A percentile compares a stretch with the other conserved stretches of the same genome.
Evolutionary conservation across 1,284 basidiomycete species (phyloP).

Genomic region (Pulchroboletus neoregius): DNA sequence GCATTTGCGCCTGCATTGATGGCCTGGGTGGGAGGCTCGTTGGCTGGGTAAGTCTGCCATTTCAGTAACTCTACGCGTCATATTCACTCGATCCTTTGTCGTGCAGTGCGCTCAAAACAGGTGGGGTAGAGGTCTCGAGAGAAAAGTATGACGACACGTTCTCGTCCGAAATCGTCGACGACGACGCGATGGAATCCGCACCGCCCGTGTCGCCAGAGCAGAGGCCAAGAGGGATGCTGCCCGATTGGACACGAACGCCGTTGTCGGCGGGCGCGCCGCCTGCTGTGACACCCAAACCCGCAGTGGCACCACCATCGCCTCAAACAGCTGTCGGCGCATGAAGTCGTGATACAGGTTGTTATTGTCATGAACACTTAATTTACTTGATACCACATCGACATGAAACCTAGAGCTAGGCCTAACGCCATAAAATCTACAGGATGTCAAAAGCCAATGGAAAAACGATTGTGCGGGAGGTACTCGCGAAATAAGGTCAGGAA

Average conservation of each 20-base stretch:
- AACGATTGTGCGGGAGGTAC: neutral
- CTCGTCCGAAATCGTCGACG: slow-evolving; percentile 38
- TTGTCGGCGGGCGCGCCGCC: slow-evolving; percentile 60
- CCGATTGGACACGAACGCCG: slow-evolving; percentile 75
- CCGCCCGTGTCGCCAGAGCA: slow-evolving; percentile 37
- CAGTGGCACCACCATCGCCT: slow-evolving; percentile 18
- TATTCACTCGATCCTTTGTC: neutral
- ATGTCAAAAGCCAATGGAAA: neutral
- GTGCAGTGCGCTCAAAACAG: slow-evolving; percentile 71
- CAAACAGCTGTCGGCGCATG: slow-evolving; percentile 33
- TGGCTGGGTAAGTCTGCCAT: slow-evolving; percentile 69
- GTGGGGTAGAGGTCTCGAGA: slow-evolving; percentile 73
- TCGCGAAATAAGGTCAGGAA: slow-evolving; percentile 2
- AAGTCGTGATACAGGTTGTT: slow-evolving; percentile 5
- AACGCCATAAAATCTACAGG: slow-evolving; percentile 9
- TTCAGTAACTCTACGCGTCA: neutral
- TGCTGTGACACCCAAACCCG: slow-evolving; percentile 29
- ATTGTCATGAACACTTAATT: slow-evolving; percentile 11
- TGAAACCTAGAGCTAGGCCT: slow-evolving; percentile 14
- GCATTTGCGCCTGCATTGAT: slow-evolving; percentile 77
- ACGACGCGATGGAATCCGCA: slow-evolving; percentile 40
- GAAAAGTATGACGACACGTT: slow-evolving; percentile 84
- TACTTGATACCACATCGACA: slow-evolving; percentile 10
- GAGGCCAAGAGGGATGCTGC: slow-evolving; percentile 47
- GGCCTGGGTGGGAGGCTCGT: slow-evolving; percentile 90